phyloP scores from a whole-genome alignment of 1,284 basidiomycete genomes.

The Boletellus deceptivus region DNA sequence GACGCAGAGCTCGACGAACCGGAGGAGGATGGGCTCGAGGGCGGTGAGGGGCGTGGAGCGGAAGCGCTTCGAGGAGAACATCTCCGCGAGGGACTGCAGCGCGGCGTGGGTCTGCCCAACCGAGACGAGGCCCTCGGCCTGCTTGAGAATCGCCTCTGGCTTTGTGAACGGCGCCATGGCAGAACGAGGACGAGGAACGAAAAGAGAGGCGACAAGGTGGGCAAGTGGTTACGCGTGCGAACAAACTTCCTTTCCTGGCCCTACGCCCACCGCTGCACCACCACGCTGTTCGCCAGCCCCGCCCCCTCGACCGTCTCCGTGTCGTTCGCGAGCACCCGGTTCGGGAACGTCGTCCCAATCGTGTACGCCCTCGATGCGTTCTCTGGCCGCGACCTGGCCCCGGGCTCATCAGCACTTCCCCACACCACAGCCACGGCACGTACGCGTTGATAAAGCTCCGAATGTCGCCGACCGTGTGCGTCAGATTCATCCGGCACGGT shows the following conservation, averaged over 20 bases:
- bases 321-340: slow-evolving; percentile 68
- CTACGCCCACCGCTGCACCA: slow-evolving; percentile 80
- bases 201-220: too few species aligned
- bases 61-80: slow-evolving; percentile 94
- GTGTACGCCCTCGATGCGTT: slow-evolving; percentile 65
- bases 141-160: slow-evolving; percentile 89
- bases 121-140: slow-evolving; percentile 88
- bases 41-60: slow-evolving; percentile 86
- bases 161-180: slow-evolving; percentile 62
- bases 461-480: slow-evolving; percentile 87
- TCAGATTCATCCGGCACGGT: slow-evolving; percentile 87
- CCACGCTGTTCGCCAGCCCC: slow-evolving; percentile 77
- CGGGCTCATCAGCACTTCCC: neutral
- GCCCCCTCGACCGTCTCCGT: slow-evolving; percentile 71
- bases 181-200: too few species aligned
- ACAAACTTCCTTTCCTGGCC: slow-evolving; percentile 10
- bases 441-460: slow-evolving; percentile 88
- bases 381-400: slow-evolving; percentile 71
- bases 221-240: slow-evolving; percentile 12
- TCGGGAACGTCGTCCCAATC: slow-evolving; percentile 86
- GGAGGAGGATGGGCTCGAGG: slow-evolving; percentile 94
- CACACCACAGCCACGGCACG: slow-evolving; percentile 37
- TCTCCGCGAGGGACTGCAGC: slow-evolving; percentile 85
- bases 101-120: slow-evolving; percentile 89
- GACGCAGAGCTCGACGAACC: slow-evolving; percentile 94